Evolutionary conservation across 169 alveolate genomes (phyloP), one percentile per base, ranked within the genome.

Genomic region (Babesia bigemina): DNA sequence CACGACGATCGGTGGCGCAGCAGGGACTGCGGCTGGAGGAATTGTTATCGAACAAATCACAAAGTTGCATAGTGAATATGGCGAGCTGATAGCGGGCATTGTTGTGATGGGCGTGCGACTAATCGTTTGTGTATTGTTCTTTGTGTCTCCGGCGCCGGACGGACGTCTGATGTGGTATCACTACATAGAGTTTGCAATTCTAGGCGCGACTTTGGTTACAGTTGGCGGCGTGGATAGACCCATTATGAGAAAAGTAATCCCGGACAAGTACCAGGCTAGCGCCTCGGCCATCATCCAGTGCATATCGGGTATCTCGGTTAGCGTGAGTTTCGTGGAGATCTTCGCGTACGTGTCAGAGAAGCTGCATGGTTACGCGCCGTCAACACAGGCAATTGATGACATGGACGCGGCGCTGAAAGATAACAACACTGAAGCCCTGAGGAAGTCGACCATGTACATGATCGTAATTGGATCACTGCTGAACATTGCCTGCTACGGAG

Each of bases 1-100:
- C 24, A 83, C 92, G 77, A 86, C 94, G 19, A 70, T 92, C 47
- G 98, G 97, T 24, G 91, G 95, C 12, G 91, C 93, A 56, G 56
- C 90, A 33, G 97, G 98, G 24, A 97, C 97, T 14, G 93, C 92
- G 22, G 36, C 91, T 24, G 98, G 98, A 16, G 98, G 97, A 4
- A 70, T 79, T n/a, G 71, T 90, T 50, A 94, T 95, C 26, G 98
- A 94, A 50, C 72, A 59, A 53, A 85, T 94, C 77, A 92, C 88
- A 63, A 72, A 83, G 55, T 79, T 79, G 75, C 76, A 89, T 39
- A 87, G 84, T 13, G 84, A 90, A 24, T 95, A 94, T 70, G 98
- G 97, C 44, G 73, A 96, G 53, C 95, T 95, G 17, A 81, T 91
- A 48, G 86, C 93, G 22, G 97, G 96, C 48, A 86, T 44, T 33